Conservation (phyloP, 148 eudicot genomes). For the Rhododendron vialii region DNA sequence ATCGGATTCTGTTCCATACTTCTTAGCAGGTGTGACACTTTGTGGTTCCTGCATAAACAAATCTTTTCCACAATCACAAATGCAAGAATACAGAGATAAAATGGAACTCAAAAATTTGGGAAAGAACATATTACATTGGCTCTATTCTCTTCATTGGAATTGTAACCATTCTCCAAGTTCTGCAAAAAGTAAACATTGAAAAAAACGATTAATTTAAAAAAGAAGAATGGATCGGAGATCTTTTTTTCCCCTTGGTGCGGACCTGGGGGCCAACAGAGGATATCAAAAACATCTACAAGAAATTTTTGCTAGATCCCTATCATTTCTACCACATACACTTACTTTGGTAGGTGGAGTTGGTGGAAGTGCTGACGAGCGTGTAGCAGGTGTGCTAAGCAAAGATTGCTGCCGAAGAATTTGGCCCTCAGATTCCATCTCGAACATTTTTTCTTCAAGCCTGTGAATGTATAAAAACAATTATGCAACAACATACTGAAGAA, state of each 20-base stretch:
- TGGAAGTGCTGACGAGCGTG: slow-evolving; percentile 36
- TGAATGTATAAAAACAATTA: not conserved
- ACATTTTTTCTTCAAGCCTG: slow-evolving; percentile 85
- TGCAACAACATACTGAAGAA: not conserved
- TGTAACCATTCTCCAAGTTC: slow-evolving; percentile 72
- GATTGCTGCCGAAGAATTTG: slow-evolving; percentile 76
- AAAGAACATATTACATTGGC: slow-evolving; percentile 31
- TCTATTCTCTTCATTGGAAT: slow-evolving; percentile 39
- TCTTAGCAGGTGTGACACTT: slow-evolving; percentile 49
- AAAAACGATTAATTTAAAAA: not conserved
- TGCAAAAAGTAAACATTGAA: slow-evolving; percentile 20
- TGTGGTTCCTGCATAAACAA: slow-evolving; percentile 49
- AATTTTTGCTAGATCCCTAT: not conserved
- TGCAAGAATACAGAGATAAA: slow-evolving; percentile 4
- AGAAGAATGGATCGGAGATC: not conserved
- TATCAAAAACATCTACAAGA: not conserved
- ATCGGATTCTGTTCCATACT: slow-evolving; percentile 64
- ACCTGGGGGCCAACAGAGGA: not conserved
- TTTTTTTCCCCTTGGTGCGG: not conserved
- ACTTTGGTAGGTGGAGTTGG: slow-evolving; percentile 48
- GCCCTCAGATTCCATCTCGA: slow-evolving; percentile 79
- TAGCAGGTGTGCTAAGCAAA: slow-evolving; percentile 37
- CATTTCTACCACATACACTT: slow-evolving; percentile 4
- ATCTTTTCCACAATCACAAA: not conserved
- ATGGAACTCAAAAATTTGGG: not conserved